Evolutionary conservation across 495 filamentous ascomycete genomes (phyloP).

Genomic region (Xylaria nigripes): DNA sequence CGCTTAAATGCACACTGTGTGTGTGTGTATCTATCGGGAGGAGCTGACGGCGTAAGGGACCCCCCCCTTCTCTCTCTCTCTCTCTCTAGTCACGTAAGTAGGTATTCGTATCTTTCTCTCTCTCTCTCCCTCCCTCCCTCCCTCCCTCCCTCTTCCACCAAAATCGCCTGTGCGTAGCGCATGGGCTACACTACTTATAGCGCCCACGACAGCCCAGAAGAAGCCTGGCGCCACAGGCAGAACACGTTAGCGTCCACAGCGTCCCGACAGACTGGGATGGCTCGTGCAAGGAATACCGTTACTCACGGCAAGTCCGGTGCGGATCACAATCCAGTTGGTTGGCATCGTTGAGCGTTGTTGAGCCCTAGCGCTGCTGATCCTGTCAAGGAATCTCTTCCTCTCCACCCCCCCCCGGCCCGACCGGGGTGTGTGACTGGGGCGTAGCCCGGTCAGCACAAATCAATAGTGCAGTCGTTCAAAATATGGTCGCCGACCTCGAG

Average conservation of each 20-base stretch:
- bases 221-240: background rate
- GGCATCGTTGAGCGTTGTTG: slow-evolving; percentile 8
- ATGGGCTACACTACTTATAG: background rate
- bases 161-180: too few relatives aligned
- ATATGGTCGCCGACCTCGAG: slow-evolving; percentile 13
- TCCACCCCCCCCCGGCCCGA: background rate
- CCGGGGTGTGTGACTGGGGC: background rate
- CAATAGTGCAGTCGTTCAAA: slow-evolving; percentile 8
- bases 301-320: slow-evolving; percentile 10
- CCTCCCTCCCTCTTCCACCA: too few relatives aligned
- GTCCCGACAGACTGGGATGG: slow-evolving; percentile 15
- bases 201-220: background rate
- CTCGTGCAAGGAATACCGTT: slow-evolving; percentile 15
- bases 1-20: too few relatives aligned
- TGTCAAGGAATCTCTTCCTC: background rate
- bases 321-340: slow-evolving; percentile 14
- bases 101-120: too few relatives aligned
- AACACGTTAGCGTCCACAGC: background rate
- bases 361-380: slow-evolving; percentile 10
- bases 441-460: slow-evolving; percentile 6
- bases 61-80: too few relatives aligned
- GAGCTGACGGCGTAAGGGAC: too few relatives aligned
- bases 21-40: too few relatives aligned
- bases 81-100: too few relatives aligned
- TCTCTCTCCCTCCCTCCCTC: too few relatives aligned